Evolutionary conservation across 371 early-diverging fungal genomes (phyloP).

Genomic region (Mucor piriformis): DNA sequence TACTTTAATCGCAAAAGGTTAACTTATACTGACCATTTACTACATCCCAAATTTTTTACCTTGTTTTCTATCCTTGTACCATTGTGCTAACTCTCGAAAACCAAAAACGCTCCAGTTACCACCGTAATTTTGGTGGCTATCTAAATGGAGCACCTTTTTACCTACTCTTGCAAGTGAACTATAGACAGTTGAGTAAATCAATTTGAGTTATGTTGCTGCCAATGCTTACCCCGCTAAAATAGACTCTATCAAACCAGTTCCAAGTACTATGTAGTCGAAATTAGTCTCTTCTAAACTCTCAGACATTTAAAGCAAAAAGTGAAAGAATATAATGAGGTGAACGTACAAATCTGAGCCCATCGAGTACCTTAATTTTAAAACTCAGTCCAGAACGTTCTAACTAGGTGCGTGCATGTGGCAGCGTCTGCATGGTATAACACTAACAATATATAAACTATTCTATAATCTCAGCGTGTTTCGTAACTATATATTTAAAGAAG

Average conservation of each 20-base stretch:
- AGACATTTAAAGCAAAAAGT: slow-evolving; percentile 7
- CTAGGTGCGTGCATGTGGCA: too few species aligned
- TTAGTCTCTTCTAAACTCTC: slow-evolving; percentile 50
- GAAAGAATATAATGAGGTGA: too few species aligned
- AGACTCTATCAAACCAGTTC: slow-evolving; percentile 91
- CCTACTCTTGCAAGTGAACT: slow-evolving; percentile 80
- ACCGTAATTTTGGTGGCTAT: slow-evolving; percentile 86
- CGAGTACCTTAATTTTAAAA: too few species aligned
- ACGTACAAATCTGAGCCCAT: too few species aligned
- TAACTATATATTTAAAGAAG: too few species aligned
- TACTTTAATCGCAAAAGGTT: not conserved
- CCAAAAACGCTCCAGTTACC: slow-evolving; percentile 72
- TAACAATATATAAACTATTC: too few species aligned
- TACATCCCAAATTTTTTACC: too few species aligned
- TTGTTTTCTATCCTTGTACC: slow-evolving; percentile 6
- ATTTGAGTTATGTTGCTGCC: too few species aligned
- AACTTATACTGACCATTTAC: too few species aligned
- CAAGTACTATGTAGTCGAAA: slow-evolving; percentile 83
- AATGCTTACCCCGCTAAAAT: slow-evolving; percentile 77
- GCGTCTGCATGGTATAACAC: too few species aligned
- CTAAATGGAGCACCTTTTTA: slow-evolving; percentile 91
- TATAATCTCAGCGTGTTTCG: too few species aligned
- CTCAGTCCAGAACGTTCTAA: too few species aligned
- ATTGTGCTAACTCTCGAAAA: slow-evolving; percentile 31
- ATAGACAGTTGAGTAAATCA: not conserved